Base-by-base conservation (phyloP, 805 yeast species). In the Hanseniaspora pseudoguilliermondii region DNA sequence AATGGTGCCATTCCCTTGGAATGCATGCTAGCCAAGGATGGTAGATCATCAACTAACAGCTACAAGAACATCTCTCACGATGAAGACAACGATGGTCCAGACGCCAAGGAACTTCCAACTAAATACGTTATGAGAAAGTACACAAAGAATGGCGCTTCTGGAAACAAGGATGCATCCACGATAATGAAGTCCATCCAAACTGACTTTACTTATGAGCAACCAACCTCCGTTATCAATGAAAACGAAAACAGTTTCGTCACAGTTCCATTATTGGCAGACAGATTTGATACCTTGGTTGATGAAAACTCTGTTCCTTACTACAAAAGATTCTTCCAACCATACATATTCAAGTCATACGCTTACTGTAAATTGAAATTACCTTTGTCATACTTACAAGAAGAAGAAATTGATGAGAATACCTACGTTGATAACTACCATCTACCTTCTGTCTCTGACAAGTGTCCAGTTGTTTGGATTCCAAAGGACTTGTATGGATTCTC, bases 391-490 rank as follows among this genome's bases (percentile, higher is more conserved):
- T 21, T 52, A 39, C 49, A 52, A 34, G 49, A 52, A 29, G 72
- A 75, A 60, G 77, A 75, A 57, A 70, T 72, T 11, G 72, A 71
- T 39, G 78, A 77, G 21, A 73, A 75, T n/a, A 74, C 71, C 27
- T 60, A 62, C 21, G 57, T 58, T 5, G 73, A 69, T 5, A 55
- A 59, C 23, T 91, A 83, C 69, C 80, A 81, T 63, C 78, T 76
- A 64, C 97, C 97, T 2, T 86, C 83, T 7, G 81, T 83, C 18
- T 71, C 79, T 29, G 83, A 83, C 0, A 67, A 73, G 47, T 77
- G 86, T 61, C 95, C 95, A 1, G 73, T 75, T n/a, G 71, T 91
- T 21, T 91, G 98, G 98, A 80, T 91, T 63, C 95, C 97, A n/a
- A 73, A 73, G 57, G 98, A 91, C 67, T 83, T 86, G 10, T 79